A percentile compares a stretch with the other conserved stretches of the same genome.
These are phyloP conservation scores for Chlorella sp. DNA, from an alignment of 139 green algal genomes.

Conservation along the genomic window DNA sequence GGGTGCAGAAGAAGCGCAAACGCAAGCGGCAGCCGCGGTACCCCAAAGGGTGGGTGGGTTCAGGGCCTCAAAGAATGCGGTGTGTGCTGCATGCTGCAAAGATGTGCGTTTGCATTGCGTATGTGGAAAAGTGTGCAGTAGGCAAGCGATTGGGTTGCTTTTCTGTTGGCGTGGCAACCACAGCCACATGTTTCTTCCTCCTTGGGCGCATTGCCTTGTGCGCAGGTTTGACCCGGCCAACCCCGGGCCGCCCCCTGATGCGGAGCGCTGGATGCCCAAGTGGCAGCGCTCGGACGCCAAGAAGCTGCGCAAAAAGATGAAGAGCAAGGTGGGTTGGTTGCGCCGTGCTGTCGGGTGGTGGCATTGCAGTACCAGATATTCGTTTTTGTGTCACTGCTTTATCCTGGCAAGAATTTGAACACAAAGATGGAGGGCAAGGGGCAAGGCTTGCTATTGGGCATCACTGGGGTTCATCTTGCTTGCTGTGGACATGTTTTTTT, in stretches of 20 bases:
- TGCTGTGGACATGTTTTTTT: too few species aligned
- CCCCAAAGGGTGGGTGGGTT: conserved; percentile 70
- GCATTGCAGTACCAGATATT: not conserved
- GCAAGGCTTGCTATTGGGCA: not conserved
- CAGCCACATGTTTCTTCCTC: not conserved
- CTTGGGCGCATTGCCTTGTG: not conserved
- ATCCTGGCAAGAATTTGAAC: too few species aligned
- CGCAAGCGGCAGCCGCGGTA: conserved; percentile 71
- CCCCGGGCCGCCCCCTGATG: conserved; percentile 80
- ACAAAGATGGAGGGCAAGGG: not conserved
- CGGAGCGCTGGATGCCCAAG: conserved; percentile 97
- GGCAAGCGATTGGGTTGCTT: not conserved
- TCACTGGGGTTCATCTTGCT: too few species aligned
- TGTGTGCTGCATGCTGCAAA: not conserved
- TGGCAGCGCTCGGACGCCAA: conserved; percentile 89
- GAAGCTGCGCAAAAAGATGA: conserved; percentile 67
- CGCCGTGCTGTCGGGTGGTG: too few species aligned
- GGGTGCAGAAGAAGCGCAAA: conserved; percentile 64
- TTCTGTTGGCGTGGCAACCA: too few species aligned
- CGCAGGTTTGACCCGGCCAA: conserved; percentile 84
- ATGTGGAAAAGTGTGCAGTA: not conserved
- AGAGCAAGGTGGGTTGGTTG: conserved; percentile 24
- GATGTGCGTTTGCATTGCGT: not conserved
- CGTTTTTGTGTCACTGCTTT: too few species aligned
- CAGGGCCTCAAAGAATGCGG: too few species aligned